Evolutionary conservation across 164 flowering plant species (phyloP).

Genomic region (Pachysandra terminalis): DNA sequence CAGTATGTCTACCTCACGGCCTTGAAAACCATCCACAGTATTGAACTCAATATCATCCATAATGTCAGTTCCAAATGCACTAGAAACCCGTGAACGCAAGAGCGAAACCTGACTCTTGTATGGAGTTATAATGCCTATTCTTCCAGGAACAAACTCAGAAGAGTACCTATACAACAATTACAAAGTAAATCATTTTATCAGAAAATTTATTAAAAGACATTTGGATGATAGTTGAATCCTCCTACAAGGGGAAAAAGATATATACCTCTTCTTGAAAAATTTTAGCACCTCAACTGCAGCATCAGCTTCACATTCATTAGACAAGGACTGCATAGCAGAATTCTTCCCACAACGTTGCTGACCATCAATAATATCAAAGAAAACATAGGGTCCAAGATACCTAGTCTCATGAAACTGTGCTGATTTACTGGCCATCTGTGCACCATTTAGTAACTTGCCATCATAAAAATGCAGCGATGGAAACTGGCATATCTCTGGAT

Average conservation of each 20-base stretch:
- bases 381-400: constrained; percentile 79
- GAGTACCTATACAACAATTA: constrained; percentile 48
- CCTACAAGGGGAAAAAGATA: neutral
- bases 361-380: constrained; percentile 86
- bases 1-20: constrained; percentile 91
- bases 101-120: constrained; percentile 82
- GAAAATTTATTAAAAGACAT: too few relatives aligned
- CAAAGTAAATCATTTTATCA: neutral
- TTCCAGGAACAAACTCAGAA: constrained; percentile 65
- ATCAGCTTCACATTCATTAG: constrained; percentile 79
- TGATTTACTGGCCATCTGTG: constrained; percentile 42
- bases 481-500: constrained; percentile 90
- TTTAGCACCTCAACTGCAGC: constrained; percentile 76
- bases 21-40: constrained; percentile 98
- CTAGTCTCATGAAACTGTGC: constrained; percentile 67
- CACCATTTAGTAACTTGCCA: constrained; percentile 72
- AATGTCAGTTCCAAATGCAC: constrained; percentile 68
- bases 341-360: constrained; percentile 60
- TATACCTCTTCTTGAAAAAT: constrained; percentile 68
- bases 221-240: neutral
- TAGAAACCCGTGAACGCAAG: constrained; percentile 70
- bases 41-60: constrained; percentile 79
- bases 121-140: constrained; percentile 90
- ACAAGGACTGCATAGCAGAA: constrained; percentile 61
- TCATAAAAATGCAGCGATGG: constrained; percentile 94